Evolutionary conservation across 495 filamentous ascomycete species (phyloP).

Genomic region (Aeminium ludgeri): DNA sequence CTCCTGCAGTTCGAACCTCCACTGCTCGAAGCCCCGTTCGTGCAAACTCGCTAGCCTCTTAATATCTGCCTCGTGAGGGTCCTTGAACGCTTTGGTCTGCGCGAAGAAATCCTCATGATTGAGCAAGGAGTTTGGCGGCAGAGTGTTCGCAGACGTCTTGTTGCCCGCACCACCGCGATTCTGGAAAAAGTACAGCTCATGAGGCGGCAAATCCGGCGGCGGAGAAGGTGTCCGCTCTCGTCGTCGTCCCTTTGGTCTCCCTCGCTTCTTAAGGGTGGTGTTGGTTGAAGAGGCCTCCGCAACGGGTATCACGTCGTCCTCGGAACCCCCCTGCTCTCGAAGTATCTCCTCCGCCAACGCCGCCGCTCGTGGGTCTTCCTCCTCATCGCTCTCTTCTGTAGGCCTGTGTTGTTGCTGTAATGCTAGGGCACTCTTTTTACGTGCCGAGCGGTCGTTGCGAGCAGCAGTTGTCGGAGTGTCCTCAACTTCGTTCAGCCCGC

Average conservation of each 20-base stretch:
- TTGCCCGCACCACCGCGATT: slow-evolving; percentile 63
- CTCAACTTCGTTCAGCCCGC: no score
- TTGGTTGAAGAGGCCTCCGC: slow-evolving; percentile 14
- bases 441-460: slow-evolving; percentile 52
- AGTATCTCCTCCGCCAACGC: slow-evolving; percentile 57
- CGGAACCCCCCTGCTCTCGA: slow-evolving; percentile 24
- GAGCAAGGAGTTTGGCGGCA: slow-evolving; percentile 57
- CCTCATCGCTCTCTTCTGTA: slow-evolving; percentile 35
- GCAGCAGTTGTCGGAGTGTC: slow-evolving; percentile 10
- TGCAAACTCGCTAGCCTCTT: slow-evolving; percentile 59
- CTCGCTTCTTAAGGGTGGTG: slow-evolving; percentile 32
- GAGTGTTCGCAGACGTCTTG: slow-evolving; percentile 75
- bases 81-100: slow-evolving; percentile 44
- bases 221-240: slow-evolving; percentile 65
- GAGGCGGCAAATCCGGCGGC: slow-evolving; percentile 58
- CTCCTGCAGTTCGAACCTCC: slow-evolving; percentile 78
- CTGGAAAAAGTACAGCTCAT: slow-evolving; percentile 87
- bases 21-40: slow-evolving; percentile 68
- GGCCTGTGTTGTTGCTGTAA: slow-evolving; percentile 47
- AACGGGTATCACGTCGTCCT: slow-evolving; percentile 19
- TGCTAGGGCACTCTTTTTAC: slow-evolving; percentile 64
- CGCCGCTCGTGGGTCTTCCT: slow-evolving; percentile 59
- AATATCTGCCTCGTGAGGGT: slow-evolving; percentile 57
- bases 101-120: slow-evolving; percentile 85
- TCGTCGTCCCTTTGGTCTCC: slow-evolving; percentile 38